These are phyloP conservation scores for Myxozyma lipomycoides DNA, from an alignment of 805 yeast species.

Conservation along the genomic window DNA sequence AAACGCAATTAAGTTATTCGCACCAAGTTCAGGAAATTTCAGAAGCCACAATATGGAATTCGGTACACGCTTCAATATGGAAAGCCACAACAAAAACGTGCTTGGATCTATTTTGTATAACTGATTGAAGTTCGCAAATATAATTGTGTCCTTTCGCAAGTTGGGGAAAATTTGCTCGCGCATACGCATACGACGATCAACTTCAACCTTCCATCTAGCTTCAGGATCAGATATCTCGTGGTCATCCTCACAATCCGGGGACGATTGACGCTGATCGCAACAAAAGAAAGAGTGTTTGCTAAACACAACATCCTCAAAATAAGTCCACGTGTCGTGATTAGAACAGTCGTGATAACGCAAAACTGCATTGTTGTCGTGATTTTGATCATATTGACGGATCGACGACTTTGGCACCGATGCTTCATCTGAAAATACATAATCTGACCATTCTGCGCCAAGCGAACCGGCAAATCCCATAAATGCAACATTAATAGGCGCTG, in stretches of 20 bases:
- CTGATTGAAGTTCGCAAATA: constrained; percentile 38
- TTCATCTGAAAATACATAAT: constrained; percentile 34
- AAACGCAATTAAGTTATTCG: constrained; percentile 27
- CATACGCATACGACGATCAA: constrained; percentile 25
- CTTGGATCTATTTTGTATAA: constrained; percentile 37
- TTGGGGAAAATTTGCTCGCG: constrained; percentile 33
- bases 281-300: constrained; percentile 35
- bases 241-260: constrained; percentile 25
- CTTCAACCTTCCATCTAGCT: constrained; percentile 30
- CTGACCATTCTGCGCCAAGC: constrained; percentile 35
- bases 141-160: constrained; percentile 29
- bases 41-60: constrained; percentile 36
- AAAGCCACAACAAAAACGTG: constrained; percentile 33
- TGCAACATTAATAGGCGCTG: constrained; percentile 35
- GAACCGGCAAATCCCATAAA: constrained; percentile 39
- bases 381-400: constrained; percentile 7
- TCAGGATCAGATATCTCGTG: constrained; percentile 1
- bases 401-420: constrained; percentile 23
- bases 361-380: constrained; percentile 3
- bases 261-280: constrained; percentile 38
- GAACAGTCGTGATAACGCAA: constrained; percentile 13
- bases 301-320: constrained; percentile 34
- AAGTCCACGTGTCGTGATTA: constrained; percentile 23
- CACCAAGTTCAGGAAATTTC: constrained; percentile 36
- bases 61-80: constrained; percentile 31